phyloP scores from a whole-genome alignment of 352 stramenopile species.

The Globisporangium perplexum region DNA sequence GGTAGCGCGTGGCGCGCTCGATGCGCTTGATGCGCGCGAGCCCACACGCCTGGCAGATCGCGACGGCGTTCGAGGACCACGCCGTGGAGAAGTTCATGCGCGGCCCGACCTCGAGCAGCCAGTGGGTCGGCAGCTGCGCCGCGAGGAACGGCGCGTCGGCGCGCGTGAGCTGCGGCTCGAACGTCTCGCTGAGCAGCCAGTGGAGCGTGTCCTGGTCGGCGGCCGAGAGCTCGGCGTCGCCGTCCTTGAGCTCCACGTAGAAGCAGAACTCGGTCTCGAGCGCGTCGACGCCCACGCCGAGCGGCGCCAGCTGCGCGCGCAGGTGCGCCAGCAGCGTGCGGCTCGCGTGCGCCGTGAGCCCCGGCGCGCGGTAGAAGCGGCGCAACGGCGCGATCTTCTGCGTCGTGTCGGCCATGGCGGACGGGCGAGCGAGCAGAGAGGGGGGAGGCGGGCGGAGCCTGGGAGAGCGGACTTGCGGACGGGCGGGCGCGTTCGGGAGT shows the following conservation, averaged over 20 bases:
- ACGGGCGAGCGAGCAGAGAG: not conserved
- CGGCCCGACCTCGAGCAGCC: slow-evolving; percentile 95
- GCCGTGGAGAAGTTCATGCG: slow-evolving; percentile 98
- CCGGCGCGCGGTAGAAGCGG: slow-evolving; percentile 75
- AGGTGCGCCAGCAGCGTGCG: slow-evolving; percentile 1
- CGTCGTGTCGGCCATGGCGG: slow-evolving; percentile 54
- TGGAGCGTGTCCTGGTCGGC: slow-evolving; percentile 76
- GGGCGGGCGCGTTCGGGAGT: slow-evolving; percentile 3
- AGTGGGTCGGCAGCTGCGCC: slow-evolving; percentile 22
- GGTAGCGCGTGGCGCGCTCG: slow-evolving; percentile 92
- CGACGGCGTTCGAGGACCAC: slow-evolving; percentile 97
- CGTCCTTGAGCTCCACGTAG: slow-evolving; percentile 87
- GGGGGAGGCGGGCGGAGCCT: not conserved
- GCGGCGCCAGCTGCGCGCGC: not conserved
- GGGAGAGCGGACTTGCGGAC: not conserved
- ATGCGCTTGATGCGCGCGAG: slow-evolving; percentile 89
- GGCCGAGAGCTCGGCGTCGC: slow-evolving; percentile 21
- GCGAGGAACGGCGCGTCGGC: slow-evolving; percentile 50
- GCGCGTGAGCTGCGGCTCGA: slow-evolving; percentile 87
- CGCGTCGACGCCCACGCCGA: slow-evolving; percentile 27
- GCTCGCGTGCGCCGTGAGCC: slow-evolving; percentile 56
- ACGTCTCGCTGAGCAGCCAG: slow-evolving; percentile 97
- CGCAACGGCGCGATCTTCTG: slow-evolving; percentile 56
- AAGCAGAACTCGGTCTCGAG: slow-evolving; percentile 96
- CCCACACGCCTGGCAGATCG: slow-evolving; percentile 94